Evolutionary conservation across 208 protist genomes (phyloP).

Genomic region (Trypanosoma cruzi): DNA sequence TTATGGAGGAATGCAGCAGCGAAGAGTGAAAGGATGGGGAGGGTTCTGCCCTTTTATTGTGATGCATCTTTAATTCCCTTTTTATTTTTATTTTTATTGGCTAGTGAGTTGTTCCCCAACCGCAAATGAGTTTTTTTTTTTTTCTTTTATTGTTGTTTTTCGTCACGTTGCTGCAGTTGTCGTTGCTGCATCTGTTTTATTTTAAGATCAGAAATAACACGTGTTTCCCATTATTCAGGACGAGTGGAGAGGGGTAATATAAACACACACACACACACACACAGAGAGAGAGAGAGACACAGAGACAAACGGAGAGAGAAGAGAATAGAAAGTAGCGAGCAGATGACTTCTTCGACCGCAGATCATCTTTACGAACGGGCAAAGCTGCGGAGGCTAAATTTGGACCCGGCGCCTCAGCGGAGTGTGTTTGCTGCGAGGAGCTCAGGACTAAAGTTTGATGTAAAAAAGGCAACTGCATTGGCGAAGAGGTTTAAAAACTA

Average conservation of each 20-base stretch:
- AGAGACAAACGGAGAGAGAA: not conserved
- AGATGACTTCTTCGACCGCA: not conserved
- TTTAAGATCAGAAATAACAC: not conserved
- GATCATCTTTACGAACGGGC: slow-evolving; percentile 7
- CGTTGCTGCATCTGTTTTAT: not conserved
- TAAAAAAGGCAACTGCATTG: slow-evolving; percentile 34
- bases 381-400: slow-evolving; percentile 21
- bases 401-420: slow-evolving; percentile 9
- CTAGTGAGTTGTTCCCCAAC: not conserved
- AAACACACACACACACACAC: too few species aligned
- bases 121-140: not conserved
- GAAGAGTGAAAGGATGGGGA: too few species aligned
- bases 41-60: too few species aligned
- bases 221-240: not conserved
- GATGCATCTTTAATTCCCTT: not conserved
- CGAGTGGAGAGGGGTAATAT: not conserved
- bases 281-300: not conserved
- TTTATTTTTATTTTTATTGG: not conserved
- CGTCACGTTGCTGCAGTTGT: slow-evolving; percentile 6
- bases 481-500: slow-evolving; percentile 31
- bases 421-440: slow-evolving; percentile 11
- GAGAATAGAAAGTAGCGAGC: too few species aligned
- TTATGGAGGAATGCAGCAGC: too few species aligned
- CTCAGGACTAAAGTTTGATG: slow-evolving; percentile 24
- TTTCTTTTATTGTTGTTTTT: not conserved